These are phyloP conservation scores for Gonium pectorale DNA, from an alignment of 139 green algal species.

Conservation along the genomic window DNA sequence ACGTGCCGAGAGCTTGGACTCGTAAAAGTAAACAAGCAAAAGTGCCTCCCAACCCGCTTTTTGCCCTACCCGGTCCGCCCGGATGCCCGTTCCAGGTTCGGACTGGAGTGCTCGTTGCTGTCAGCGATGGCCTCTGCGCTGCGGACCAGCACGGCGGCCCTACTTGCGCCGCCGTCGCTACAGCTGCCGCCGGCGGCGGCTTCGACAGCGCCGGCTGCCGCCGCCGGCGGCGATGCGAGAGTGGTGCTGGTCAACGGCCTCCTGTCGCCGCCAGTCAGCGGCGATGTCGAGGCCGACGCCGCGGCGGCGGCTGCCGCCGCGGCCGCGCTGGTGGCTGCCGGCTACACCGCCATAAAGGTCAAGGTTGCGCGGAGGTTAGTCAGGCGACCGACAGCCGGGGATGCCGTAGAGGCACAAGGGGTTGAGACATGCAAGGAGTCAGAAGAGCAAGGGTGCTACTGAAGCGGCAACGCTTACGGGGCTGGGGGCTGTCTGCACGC, in stretches of 20 bases:
- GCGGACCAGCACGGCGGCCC: constrained; percentile 15
- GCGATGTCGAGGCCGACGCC: neutral
- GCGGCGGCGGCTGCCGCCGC: constrained; percentile 40
- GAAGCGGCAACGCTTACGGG: too few relatives aligned
- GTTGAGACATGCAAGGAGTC: too few relatives aligned
- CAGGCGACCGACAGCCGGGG: too few relatives aligned
- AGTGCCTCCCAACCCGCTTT: too few relatives aligned
- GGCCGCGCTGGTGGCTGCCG: constrained; percentile 52
- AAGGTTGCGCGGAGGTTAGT: constrained; percentile 81
- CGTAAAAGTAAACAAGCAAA: too few relatives aligned
- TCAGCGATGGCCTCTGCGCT: constrained; percentile 65
- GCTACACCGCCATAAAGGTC: constrained; percentile 85
- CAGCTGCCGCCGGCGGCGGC: neutral
- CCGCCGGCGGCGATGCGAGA: neutral
- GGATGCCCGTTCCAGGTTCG: constrained; percentile 66
- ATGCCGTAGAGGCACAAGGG: too few relatives aligned
- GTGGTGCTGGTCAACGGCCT: constrained; percentile 54
- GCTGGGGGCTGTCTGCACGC: too few relatives aligned
- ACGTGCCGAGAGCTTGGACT: too few relatives aligned
- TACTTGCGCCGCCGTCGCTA: constrained; percentile 13
- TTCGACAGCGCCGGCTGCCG: neutral
- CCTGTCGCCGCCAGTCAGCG: constrained; percentile 32
- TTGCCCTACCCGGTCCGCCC: neutral
- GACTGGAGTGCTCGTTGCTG: constrained; percentile 84
- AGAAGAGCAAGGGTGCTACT: too few relatives aligned